Conservation (phyloP, 345 rosid genomes). For the Populus nigra region DNA sequence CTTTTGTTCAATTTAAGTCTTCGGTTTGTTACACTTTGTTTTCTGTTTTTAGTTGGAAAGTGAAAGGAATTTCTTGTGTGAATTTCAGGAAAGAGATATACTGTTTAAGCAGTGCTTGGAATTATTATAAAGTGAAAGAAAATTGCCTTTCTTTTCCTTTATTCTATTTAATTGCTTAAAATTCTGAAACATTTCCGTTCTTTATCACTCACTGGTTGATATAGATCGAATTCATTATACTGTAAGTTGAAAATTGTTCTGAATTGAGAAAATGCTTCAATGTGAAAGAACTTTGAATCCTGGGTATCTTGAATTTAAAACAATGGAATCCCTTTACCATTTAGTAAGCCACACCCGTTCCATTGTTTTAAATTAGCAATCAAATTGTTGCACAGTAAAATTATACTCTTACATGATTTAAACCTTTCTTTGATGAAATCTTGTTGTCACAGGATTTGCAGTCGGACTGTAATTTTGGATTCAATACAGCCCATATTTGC, state of each 20-base stretch:
- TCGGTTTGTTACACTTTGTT: not conserved
- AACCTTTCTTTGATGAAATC: not conserved
- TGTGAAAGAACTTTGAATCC: not conserved
- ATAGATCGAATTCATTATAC: not conserved
- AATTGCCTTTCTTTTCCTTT: not conserved
- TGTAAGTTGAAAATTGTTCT: not conserved
- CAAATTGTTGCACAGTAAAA: not conserved
- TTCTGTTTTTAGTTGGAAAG: not conserved
- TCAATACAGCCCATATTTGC: not conserved
- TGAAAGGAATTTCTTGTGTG: not conserved
- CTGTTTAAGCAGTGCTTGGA: not conserved
- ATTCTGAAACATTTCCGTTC: not conserved
- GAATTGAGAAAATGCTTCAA: not conserved
- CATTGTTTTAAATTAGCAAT: not conserved
- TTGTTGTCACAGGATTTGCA: slow-evolving; percentile 7
- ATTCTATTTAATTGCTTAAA: not conserved
- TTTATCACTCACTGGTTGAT: not conserved
- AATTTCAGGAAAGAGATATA: not conserved
- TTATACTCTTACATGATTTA: not conserved
- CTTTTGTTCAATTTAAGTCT: not conserved
- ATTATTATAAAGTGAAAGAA: not conserved
- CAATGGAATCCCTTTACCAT: not conserved
- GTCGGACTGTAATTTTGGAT: not conserved
- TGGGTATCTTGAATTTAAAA: not conserved
- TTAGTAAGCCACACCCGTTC: not conserved